A percentile compares a stretch with the other conserved stretches of the same genome.
Conservation (phyloP, 257 asterid genomes). For the Plantago elongata region DNA sequence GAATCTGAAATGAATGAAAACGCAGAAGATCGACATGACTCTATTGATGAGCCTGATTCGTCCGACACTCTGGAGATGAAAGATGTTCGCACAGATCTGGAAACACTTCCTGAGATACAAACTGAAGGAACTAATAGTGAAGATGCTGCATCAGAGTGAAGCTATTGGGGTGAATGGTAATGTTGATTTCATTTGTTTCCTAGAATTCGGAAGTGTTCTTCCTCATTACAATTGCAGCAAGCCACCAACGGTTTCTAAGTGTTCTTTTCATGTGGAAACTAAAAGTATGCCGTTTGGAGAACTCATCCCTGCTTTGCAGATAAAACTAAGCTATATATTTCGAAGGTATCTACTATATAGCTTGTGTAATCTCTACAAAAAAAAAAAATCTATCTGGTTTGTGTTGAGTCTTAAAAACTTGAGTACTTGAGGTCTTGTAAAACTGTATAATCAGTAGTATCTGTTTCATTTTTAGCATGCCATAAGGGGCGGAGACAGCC, state of each 20-base stretch:
- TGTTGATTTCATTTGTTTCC: constrained; percentile 13
- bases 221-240: constrained; percentile 18
- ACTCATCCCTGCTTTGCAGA: constrained; percentile 26
- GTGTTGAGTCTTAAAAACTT: constrained; percentile 8
- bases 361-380: constrained; percentile 10
- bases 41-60: constrained; percentile 54
- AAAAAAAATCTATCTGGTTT: constrained; percentile 8
- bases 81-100: constrained; percentile 46
- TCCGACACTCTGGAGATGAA: constrained; percentile 49
- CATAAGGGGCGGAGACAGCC: neutral
- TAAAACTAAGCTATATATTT: constrained; percentile 13
- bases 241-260: constrained; percentile 23
- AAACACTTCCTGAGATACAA: constrained; percentile 59
- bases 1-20: constrained; percentile 32
- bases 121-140: constrained; percentile 54
- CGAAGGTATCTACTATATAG: constrained; percentile 3
- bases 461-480: constrained; percentile 12
- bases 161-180: constrained; percentile 12
- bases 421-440: constrained; percentile 11
- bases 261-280: constrained; percentile 18
- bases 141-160: constrained; percentile 70
- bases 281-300: constrained; percentile 21
- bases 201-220: constrained; percentile 15
- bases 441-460: constrained; percentile 25
- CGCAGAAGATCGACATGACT: constrained; percentile 44